Evolutionary conservation across 208 protist genomes (phyloP), one percentile per base, ranked within the genome.

Genomic region (Trypanosomatidae sp.): DNA sequence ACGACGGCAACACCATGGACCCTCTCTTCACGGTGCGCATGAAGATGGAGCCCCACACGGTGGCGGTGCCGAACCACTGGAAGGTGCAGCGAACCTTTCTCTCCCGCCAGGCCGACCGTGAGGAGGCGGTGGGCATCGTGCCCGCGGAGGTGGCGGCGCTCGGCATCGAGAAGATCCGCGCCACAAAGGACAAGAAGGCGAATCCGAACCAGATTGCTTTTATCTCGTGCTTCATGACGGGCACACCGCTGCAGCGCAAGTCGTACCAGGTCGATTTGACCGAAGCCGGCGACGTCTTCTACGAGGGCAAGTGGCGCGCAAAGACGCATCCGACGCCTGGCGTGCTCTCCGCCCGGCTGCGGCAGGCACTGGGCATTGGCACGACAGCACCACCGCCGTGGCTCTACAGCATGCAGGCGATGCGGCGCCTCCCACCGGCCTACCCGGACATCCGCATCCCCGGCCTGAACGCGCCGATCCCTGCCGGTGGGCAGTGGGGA

Each of bases 1-100:
- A 98, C 79, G 99, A 99, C 80, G 94, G 97, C 47, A 99, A 98
- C 73, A 83, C 98, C 12, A 68, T 85, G 15, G 98, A 99, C 82
- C 99, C 99, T 8, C 69, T 89, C 62, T 93, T 99, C 53, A 98
- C 99, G 0, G 93, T 99, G 15, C 69, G 88, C 9, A 79, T 99
- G 55, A 99, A 99, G 84, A 78, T 96, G 59, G 87, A 93, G 50
- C 80, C 77, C n/a, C 83, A 84, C 62, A 93, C 77, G 44, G 97
- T 99, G 22, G 92, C 98, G 10, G 99, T 99, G 69, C 98, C 99
- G n/a, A 76, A 82, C 39, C 99, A 99, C 89, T 99, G 99, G 99
- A 82, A 77, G 58, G 86, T 98, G 73, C 99, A 99, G 81, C 91
- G 98, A 36, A 98, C 99, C 55, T 99, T 99, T 77, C 84, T 99